Evolutionary conservation across 768 basidiomycete species (phyloP).

Genomic region (Trametes cubensis): DNA sequence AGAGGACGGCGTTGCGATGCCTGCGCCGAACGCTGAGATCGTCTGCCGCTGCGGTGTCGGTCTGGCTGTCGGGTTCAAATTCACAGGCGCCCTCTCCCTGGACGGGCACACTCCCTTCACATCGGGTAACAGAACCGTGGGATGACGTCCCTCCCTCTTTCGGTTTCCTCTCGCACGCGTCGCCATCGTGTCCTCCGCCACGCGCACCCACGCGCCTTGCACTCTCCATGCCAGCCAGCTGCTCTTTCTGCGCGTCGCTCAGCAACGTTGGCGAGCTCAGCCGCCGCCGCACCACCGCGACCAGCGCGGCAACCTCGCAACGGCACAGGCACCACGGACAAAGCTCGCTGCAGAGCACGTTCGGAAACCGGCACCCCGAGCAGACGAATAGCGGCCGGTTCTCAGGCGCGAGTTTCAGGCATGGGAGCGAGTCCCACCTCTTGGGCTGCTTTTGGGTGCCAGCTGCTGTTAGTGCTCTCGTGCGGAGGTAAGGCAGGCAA

Average conservation of each 20-base stretch:
- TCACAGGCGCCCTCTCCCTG: constrained; percentile 15
- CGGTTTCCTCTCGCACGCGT: background rate
- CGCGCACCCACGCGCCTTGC: background rate
- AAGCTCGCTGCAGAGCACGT: constrained; percentile 21
- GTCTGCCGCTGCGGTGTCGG: background rate
- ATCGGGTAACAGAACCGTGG: constrained; percentile 5
- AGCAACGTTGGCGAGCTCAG: constrained; percentile 31
- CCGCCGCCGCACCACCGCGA: constrained; percentile 23
- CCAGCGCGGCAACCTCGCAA: constrained; percentile 20
- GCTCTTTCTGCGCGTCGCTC: constrained; percentile 34
- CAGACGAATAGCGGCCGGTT: constrained; percentile 31
- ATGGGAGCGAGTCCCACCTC: constrained; percentile 32
- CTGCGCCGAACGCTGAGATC: constrained; percentile 20
- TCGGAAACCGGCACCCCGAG: constrained; percentile 25
- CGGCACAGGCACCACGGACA: constrained; percentile 31
- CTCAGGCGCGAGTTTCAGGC: constrained; percentile 26
- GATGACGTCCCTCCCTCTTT: constrained; percentile 1
- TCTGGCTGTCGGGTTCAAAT: constrained; percentile 1
- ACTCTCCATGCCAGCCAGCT: constrained; percentile 26
- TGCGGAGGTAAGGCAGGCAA: background rate
- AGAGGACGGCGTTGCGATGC: constrained; percentile 25
- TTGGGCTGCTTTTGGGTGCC: constrained; percentile 24
- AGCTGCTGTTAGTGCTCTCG: background rate
- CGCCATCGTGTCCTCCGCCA: background rate
- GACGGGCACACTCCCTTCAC: constrained; percentile 5